phyloP scores from a whole-genome alignment of 2,329 filamentous ascomycete species.

The Magnaporthiopsis rhizophila region DNA sequence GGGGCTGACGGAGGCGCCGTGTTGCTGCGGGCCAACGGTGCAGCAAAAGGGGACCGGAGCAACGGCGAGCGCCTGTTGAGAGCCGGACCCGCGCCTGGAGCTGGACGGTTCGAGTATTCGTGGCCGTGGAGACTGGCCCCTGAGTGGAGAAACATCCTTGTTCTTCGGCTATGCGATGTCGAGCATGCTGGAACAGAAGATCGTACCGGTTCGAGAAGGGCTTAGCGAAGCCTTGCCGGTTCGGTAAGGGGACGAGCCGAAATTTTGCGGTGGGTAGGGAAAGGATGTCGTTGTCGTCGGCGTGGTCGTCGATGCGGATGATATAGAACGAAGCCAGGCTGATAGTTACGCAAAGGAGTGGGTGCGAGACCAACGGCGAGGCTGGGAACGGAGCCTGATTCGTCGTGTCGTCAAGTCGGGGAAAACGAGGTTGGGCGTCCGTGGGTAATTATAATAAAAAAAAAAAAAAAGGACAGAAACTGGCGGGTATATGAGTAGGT shows the following conservation, averaged over 20 bases:
- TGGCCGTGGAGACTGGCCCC: constrained; percentile 53
- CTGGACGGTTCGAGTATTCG: constrained; percentile 40
- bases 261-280: neutral
- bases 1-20: constrained; percentile 9
- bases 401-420: neutral
- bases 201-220: neutral
- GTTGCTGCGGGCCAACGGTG: constrained; percentile 20
- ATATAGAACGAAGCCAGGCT: neutral
- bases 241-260: no score
- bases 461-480: neutral
- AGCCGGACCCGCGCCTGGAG: constrained; percentile 23
- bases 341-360: neutral
- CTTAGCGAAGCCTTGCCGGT: neutral
- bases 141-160: constrained; percentile 49
- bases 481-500: neutral
- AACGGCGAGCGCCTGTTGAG: constrained; percentile 29
- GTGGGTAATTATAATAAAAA: neutral
- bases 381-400: neutral
- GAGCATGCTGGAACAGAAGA: neutral
- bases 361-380: no score
- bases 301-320: neutral
- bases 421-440: neutral
- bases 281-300: neutral
- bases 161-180: constrained; percentile 4
- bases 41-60: constrained; percentile 33